Percentiles rank a stretch among this genome's conserved stretches.
Conservation (phyloP, 78 protist genomes). For the Dictyostelium intermedium region DNA sequence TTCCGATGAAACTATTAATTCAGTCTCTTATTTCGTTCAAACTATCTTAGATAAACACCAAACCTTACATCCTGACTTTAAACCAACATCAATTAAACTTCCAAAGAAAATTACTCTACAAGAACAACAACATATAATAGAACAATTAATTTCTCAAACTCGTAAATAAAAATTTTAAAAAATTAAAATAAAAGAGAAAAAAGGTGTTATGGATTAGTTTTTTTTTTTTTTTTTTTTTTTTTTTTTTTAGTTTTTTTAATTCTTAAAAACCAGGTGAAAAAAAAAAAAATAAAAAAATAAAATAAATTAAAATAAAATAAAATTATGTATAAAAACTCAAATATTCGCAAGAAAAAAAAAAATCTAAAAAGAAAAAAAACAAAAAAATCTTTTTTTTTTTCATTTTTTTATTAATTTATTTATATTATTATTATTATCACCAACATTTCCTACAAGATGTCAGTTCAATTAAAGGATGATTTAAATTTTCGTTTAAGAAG, state of each 20-base stretch:
- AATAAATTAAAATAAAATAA: no score
- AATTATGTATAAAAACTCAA: no score
- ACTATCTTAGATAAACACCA: neutral
- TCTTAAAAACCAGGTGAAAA: no score
- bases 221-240: neutral
- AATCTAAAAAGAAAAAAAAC: no score
- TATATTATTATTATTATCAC: neutral
- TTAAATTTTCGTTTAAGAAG: slow-evolving; percentile 40
- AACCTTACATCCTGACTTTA: neutral
- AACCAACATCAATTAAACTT: neutral
- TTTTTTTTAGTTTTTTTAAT: neutral
- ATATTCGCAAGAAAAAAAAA: no score
- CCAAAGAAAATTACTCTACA: no score
- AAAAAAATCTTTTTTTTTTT: neutral
- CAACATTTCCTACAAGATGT: neutral
- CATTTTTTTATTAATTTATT: neutral
- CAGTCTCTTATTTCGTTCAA: neutral
- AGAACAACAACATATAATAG: no score
- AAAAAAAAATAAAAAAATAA: no score
- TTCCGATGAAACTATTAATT: neutral
- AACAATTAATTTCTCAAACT: no score
- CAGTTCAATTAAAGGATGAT: slow-evolving; percentile 38
- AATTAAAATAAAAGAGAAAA: no score
- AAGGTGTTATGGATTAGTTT: no score
- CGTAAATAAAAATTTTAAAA: no score